Evolutionary conservation across 805 yeast species (phyloP).

Genomic region (Starmerella kuoi): DNA sequence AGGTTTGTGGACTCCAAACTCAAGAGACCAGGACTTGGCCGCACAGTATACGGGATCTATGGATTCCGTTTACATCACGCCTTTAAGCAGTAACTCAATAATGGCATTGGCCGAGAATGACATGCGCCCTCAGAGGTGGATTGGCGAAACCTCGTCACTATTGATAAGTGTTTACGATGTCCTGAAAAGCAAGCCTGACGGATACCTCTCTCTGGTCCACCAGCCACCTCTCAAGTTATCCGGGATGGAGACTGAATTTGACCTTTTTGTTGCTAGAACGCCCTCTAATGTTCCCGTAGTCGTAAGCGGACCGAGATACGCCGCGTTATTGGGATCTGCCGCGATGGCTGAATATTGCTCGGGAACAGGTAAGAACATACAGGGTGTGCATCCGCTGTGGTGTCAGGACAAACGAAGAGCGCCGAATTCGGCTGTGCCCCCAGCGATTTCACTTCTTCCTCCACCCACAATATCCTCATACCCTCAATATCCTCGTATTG

Average conservation of each 20-base stretch:
- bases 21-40: conserved; percentile 51
- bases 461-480: conserved; percentile 3
- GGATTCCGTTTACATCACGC: conserved; percentile 70
- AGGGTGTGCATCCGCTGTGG: conserved; percentile 25
- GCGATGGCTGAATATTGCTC: conserved; percentile 19
- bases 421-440: conserved; percentile 1
- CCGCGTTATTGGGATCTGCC: conserved; percentile 70
- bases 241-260: conserved; percentile 21
- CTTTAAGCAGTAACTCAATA: conserved; percentile 68
- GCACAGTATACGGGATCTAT: conserved; percentile 36
- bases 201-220: conserved; percentile 27
- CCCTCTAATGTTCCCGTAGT: conserved; percentile 32
- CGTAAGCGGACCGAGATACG: conserved; percentile 48
- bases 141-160: conserved; percentile 55
- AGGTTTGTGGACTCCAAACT: conserved; percentile 85
- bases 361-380: conserved; percentile 10
- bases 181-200: conserved; percentile 10
- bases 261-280: conserved; percentile 58
- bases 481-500: conserved; percentile 8
- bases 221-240: conserved; percentile 28
- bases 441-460: conserved; percentile 13
- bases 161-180: conserved; percentile 75
- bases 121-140: conserved; percentile 62
- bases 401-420: conserved; percentile 17
- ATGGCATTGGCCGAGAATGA: conserved; percentile 53